phyloP scores from a whole-genome alignment of 1,284 basidiomycete species.

The Mycena citricolor region DNA sequence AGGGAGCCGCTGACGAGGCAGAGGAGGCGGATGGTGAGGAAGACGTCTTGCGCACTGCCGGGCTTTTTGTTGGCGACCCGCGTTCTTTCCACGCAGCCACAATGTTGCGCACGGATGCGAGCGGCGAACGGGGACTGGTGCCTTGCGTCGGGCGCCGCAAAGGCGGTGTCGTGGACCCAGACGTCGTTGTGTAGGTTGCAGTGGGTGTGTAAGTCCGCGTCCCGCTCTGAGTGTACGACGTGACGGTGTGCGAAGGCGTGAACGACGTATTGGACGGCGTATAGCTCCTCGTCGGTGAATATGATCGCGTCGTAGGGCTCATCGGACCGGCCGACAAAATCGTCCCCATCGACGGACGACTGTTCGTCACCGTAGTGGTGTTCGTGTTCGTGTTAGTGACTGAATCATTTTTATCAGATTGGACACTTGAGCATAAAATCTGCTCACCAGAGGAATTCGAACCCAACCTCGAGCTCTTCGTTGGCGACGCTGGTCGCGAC shows the following conservation, averaged over 20 bases:
- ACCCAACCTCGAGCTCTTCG: slow-evolving; percentile 7
- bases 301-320: slow-evolving; percentile 1
- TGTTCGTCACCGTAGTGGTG: slow-evolving; percentile 9
- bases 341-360: slow-evolving; percentile 20
- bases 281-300: neutral
- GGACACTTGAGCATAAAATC: no score
- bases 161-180: slow-evolving; percentile 28
- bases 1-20: slow-evolving; percentile 47
- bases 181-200: slow-evolving; percentile 32
- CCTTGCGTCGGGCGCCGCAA: slow-evolving; percentile 51
- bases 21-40: slow-evolving; percentile 35
- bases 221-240: slow-evolving; percentile 27
- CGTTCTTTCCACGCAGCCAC: slow-evolving; percentile 79
- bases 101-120: slow-evolving; percentile 74
- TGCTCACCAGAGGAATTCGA: no score
- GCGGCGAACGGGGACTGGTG: slow-evolving; percentile 65
- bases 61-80: slow-evolving; percentile 49
- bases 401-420: no score
- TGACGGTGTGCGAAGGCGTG: slow-evolving; percentile 27
- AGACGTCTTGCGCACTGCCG: slow-evolving; percentile 31
- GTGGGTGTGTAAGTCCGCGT: slow-evolving; percentile 29
- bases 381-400: slow-evolving; percentile 4
- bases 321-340: slow-evolving; percentile 23
- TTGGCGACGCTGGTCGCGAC: slow-evolving; percentile 19
- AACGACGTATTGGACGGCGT: slow-evolving; percentile 31